Evolutionary conservation across 345 rosid genomes (phyloP), one percentile per base, ranked within the genome.

Genomic region (Gossypioides kirkii): DNA sequence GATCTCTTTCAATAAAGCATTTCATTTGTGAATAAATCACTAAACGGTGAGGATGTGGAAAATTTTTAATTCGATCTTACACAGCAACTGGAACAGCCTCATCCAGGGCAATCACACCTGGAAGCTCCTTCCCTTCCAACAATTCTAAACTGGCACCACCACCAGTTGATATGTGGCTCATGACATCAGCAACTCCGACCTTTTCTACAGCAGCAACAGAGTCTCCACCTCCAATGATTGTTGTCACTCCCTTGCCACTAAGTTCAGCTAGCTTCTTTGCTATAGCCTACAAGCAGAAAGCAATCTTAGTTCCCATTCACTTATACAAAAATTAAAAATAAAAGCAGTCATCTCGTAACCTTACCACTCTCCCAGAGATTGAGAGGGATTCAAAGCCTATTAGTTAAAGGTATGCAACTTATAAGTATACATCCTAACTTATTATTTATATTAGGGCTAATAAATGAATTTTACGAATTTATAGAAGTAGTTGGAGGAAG

Each of bases 261-360:
- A 91, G 86, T 25, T 87, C 97, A 1, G 97, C 97, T 52, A 94
- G 93, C 89, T 94, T 90, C 91, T 89, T 94, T 61, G 98, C 97
- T 49, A 94, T 45, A 20, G 98, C 78, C 98, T 94, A 87, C 71
- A 74, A 67, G 32, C 17, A 68, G 41, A 74, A 67, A 64, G 28
- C 26, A 10, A 54, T 32, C 53, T 26, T 26, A 45, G 43, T 70
- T 5, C 38, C 38, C 17, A 62, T 38, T 66, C 62, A 59, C 10
- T 47, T 10, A 10, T n/a, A 16, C 46, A 68, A 20, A 26, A 28
- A 10, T n/a, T 11, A 53, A 8, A 22, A 38, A 58, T 23, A 58
- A 66, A 54, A 54, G 20, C 11, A 38, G 49, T 53, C 47, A 36
- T 50, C 10, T 12, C 10, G 8, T n/a, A 69, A 22, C 10, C 25